Base-by-base conservation (phyloP, 1,284 basidiomycete species). In the Agroathelia rolfsii region DNA sequence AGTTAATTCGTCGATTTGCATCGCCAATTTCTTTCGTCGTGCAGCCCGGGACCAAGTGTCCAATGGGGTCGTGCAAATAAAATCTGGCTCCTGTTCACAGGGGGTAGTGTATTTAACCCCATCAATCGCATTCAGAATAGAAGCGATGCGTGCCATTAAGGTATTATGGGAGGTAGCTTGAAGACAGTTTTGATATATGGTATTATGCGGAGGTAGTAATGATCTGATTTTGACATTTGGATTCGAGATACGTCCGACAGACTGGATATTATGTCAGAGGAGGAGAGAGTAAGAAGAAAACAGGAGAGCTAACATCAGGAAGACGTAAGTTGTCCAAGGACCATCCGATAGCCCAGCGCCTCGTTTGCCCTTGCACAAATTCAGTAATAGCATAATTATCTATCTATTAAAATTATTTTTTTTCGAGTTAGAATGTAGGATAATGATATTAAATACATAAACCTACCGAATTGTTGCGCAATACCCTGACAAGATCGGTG, bases 341-440 rank as follows among this genome's bases (percentile, higher is more conserved):
- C 93, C 93, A 96, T 0, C 70, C 83, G 0, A 96, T 56, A 0
- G 80, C 84, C 90, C 92, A 97, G 13, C 93, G 71, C 7, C 78
- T 69, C 0, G 92, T 96, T 40, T 78, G 72, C 1, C 90, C 87
- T 55, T 92, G 90, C 2, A 78, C 61, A 28, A 89, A 80, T 48
- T 88, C 79, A 0, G 77, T 76, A 30, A 96, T 60, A 0, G 76
- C 82, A 52, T 92, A 96, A 53, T 94, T 95, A 16, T 71, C 62
- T 21, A 93, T 73, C 79, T 90, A 21, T 12, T 28, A 6, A 19
- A 20, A 24, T 19, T n/a, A n/a, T n/a, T n/a, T n/a, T n/a, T n/a
- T n/a, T n/a, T n/a, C n/a, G 12, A 12, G 22, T 18, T 22, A 18
- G 18, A 15, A 23, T 29, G 4, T 9, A 21, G 8, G 8, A 6